A percentile compares a stretch with the other conserved stretches of the same genome.
Conservation (phyloP, 257 asterid species). For the Salvia miltiorrhiza region DNA sequence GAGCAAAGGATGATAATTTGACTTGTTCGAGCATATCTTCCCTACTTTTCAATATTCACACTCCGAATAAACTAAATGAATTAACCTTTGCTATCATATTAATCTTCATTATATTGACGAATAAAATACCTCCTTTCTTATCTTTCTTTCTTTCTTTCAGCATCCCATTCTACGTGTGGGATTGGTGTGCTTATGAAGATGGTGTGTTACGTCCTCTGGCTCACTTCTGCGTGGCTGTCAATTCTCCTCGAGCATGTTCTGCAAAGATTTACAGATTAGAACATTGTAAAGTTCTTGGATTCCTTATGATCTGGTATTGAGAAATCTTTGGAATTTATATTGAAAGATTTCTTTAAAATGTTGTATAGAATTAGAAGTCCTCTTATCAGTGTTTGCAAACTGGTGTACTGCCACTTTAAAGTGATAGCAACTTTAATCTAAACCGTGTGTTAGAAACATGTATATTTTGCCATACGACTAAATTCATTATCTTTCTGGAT, state of each 20-base stretch:
- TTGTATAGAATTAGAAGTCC: conserved; percentile 23
- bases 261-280: conserved; percentile 24
- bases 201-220: conserved; percentile 15
- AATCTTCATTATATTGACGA: neutral
- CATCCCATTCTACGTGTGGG: conserved; percentile 18
- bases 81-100: too few relatives aligned
- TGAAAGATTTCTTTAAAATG: conserved; percentile 14
- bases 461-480: conserved; percentile 1
- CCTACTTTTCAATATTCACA: too few relatives aligned
- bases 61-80: too few relatives aligned
- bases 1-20: too few relatives aligned
- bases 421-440: neutral
- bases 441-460: neutral
- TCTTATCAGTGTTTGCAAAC: neutral
- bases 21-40: too few relatives aligned
- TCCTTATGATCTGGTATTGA: conserved; percentile 18
- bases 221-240: conserved; percentile 21
- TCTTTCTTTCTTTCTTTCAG: neutral
- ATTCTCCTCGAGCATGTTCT: conserved; percentile 14
- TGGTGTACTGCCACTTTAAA: neutral
- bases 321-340: conserved; percentile 22
- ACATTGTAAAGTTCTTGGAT: conserved; percentile 28
- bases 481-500: neutral
- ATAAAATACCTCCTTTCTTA: neutral
- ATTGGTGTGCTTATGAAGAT: conserved; percentile 19